Evolutionary conservation across 306 rosid species (phyloP).

Genomic region (Cicer yamashitae): DNA sequence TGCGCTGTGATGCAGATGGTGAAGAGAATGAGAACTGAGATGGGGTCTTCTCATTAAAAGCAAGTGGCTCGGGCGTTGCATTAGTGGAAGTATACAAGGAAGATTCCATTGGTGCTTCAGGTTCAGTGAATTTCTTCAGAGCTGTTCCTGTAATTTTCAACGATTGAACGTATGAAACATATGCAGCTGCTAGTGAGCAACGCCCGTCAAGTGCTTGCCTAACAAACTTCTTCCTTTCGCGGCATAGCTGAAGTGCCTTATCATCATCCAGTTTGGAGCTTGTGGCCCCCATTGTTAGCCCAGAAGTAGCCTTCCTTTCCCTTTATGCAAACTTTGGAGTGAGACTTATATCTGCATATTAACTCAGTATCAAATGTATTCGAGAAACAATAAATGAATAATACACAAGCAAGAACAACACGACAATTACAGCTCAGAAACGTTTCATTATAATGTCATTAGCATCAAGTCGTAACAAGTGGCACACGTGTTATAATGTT

Average conservation of each 20-base stretch:
- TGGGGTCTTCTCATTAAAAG: conserved; percentile 62
- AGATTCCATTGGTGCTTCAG: conserved; percentile 71
- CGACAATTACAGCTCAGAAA: conserved; percentile 14
- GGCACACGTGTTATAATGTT: conserved; percentile 1
- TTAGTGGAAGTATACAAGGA: conserved; percentile 73
- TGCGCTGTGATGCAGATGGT: conserved; percentile 62
- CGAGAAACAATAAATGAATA: conserved; percentile 32
- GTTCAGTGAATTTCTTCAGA: conserved; percentile 71
- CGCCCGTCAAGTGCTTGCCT: conserved; percentile 91
- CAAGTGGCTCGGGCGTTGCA: conserved; percentile 82
- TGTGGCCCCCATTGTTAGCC: conserved; percentile 75
- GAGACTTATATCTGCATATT: conserved; percentile 50
- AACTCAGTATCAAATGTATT: conserved; percentile 23
- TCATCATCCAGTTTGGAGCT: conserved; percentile 85
- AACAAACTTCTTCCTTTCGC: conserved; percentile 81
- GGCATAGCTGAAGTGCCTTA: conserved; percentile 80
- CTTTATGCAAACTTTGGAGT: conserved; percentile 21
- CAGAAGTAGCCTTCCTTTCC: conserved; percentile 39
- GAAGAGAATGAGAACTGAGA: conserved; percentile 81
- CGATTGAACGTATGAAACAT: conserved; percentile 72
- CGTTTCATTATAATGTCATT: background rate
- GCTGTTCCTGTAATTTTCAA: conserved; percentile 73
- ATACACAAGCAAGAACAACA: conserved; percentile 15
- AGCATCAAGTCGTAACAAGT: conserved; percentile 23
- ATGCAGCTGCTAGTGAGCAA: conserved; percentile 84